Evolutionary conservation across 1,284 basidiomycete species (phyloP), one percentile per base, ranked within the genome.

Genomic region (Tetrapyrgos nigripes): DNA sequence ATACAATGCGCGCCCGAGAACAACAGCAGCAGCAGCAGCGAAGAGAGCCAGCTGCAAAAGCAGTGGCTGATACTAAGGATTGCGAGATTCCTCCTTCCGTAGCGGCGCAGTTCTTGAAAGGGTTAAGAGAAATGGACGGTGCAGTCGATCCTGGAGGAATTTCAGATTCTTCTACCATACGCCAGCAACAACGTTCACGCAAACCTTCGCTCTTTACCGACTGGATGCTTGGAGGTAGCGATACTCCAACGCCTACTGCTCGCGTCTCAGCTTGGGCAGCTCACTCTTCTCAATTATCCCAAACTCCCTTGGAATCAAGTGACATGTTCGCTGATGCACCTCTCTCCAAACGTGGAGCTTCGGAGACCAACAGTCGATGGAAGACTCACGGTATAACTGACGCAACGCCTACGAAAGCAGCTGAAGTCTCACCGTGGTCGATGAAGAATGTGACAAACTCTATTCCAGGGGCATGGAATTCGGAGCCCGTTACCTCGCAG

Each of bases 151-250:
- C 50, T 40, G n/a, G 28, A 2, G 44, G 44, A n/a, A 47, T 47
- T 19, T 57, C 59, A 2, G 59, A 60, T 19, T 57, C 59, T 11
- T 51, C 59, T 10, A 60, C 59, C 14, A 57, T 60, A 28, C 59
- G 59, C 21, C 56, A 58, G 11, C 47, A 43, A 37, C 43, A 28
- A 29, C 40, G 55, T 11, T 24, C 27, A 8, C 50, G 50, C 5
- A 53, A 53, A 29, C 59, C 50, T 21, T 58, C 56, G 14, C 29
- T 52, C 21, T 52, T 35, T 35, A 33, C 55, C n/a, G 59, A 60
- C 29, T 60, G 59, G 59, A 29, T 51, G 17, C 37, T 49, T 21
- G 55, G 50, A 31, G 55, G 54, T n/a, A 56, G 46, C 19, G 59
- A 60, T 27, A 60, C 59, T 13, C 59, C 59, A 6, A 60, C 59